phyloP scores from a whole-genome alignment of 2,329 filamentous ascomycete species.

The Alternaria novae-zelandiae region DNA sequence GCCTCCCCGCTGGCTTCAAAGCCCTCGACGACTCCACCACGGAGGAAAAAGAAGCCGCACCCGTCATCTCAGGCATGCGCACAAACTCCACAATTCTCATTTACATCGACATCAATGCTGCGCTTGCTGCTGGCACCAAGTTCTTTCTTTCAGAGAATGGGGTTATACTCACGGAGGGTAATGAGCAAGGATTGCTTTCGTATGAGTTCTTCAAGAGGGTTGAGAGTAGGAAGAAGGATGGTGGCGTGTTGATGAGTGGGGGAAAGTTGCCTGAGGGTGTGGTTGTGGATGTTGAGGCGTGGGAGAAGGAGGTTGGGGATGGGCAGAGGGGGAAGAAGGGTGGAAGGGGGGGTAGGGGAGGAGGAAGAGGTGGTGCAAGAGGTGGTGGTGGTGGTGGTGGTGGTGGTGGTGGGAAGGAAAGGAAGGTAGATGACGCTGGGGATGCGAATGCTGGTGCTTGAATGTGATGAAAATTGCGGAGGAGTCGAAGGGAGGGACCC shows the following conservation, averaged over 20 bases:
- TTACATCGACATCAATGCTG: conserved; percentile 73
- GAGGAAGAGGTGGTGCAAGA: conserved; percentile 24
- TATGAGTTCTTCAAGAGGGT: conserved; percentile 72
- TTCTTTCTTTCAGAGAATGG: conserved; percentile 72
- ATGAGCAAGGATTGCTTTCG: conserved; percentile 52
- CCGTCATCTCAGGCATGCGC: conserved; percentile 82
- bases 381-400: conserved; percentile 21
- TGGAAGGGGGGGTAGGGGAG: conserved; percentile 29
- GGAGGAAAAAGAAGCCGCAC: conserved; percentile 34
- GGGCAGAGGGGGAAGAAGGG: conserved; percentile 29
- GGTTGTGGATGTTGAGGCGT: conserved; percentile 45
- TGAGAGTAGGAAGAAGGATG: conserved; percentile 63
- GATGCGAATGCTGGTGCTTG: conserved; percentile 29
- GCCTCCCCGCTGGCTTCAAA: conserved; percentile 62
- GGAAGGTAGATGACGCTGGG: conserved; percentile 28
- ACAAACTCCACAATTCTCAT: conserved; percentile 67
- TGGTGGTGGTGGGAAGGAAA: conserved; percentile 29
- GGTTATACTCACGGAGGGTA: conserved; percentile 55
- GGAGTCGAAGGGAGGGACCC: background rate
- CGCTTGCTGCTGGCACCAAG: conserved; percentile 65
- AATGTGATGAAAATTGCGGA: background rate
- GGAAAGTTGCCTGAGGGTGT: conserved; percentile 62
- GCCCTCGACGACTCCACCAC: conserved; percentile 26
- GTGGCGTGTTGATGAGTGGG: conserved; percentile 72
- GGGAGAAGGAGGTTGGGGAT: conserved; percentile 41